These are phyloP conservation scores for Teunomyces panamensis DNA, from an alignment of 805 yeast species.

Conservation along the genomic window DNA sequence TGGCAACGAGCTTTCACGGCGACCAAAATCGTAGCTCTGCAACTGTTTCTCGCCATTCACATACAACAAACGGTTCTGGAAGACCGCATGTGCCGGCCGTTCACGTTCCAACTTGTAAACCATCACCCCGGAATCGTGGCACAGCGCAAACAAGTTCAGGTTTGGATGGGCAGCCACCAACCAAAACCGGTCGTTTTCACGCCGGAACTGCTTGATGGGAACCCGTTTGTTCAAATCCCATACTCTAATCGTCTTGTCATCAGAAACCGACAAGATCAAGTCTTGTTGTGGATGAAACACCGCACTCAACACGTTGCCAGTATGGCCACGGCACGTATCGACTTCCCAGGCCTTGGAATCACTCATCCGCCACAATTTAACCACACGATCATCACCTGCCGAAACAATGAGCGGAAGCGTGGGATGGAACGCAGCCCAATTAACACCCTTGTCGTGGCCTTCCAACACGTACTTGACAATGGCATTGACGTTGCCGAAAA, in stretches of 20 bases:
- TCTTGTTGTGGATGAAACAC: slow-evolving; percentile 93
- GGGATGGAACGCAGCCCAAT: slow-evolving; percentile 98
- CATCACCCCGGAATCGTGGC: slow-evolving; percentile 97
- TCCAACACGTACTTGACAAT: slow-evolving; percentile 93
- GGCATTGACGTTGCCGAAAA: slow-evolving; percentile 92
- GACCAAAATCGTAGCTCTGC: slow-evolving; percentile 69
- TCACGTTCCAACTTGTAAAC: slow-evolving; percentile 96
- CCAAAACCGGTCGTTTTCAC: slow-evolving; percentile 96
- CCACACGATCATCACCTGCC: slow-evolving; percentile 93
- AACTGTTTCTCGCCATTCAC: slow-evolving; percentile 84
- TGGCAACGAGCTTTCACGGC: slow-evolving; percentile 67
- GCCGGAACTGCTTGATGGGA: slow-evolving; percentile 88
- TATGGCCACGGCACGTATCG: slow-evolving; percentile 97
- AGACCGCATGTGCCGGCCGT: slow-evolving; percentile 82
- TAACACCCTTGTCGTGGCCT: slow-evolving; percentile 98
- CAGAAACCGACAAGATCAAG: slow-evolving; percentile 87
- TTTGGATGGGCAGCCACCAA: slow-evolving; percentile 82
- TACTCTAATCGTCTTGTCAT: slow-evolving; percentile 92
- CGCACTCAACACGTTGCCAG: slow-evolving; percentile 85
- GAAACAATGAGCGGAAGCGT: slow-evolving; percentile 91
- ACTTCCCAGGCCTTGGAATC: slow-evolving; percentile 99
- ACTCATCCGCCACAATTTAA: slow-evolving; percentile 96
- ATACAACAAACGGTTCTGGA: slow-evolving; percentile 71
- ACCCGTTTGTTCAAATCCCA: slow-evolving; percentile 96
- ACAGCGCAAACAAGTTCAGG: slow-evolving; percentile 90